Evolutionary conservation across 2,329 filamentous ascomycete genomes (phyloP), one percentile per base, ranked within the genome.

Genomic region (Talaromyces sp.): DNA sequence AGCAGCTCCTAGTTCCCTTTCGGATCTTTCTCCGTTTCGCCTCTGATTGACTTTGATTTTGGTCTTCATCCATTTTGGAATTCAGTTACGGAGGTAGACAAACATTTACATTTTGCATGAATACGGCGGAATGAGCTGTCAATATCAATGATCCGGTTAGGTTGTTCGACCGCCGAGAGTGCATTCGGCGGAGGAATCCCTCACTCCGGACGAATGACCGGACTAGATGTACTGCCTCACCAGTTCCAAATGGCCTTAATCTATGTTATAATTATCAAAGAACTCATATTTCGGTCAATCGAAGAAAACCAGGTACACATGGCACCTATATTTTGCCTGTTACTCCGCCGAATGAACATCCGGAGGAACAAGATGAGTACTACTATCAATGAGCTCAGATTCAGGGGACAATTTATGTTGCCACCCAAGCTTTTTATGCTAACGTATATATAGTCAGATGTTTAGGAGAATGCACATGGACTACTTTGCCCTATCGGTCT

Each of bases 11-110:
- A 8, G 64, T 68, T 13, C 66, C 65, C 47, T 66, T 67, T 45
- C 67, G 62, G n/a, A 63, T 56, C 56, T 69, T 67, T 58, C 65
- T 65, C 31, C 38, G 38, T n/a, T 59, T 64, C 19, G 22, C 36
- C 13, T 58, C 31, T n/a, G 65, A 38, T 17, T 27, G n/a, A 22
- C 5, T 2, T 17, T 51, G 29, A n/a, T 51, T 13, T 27, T 43
- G 34, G 36, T 27, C n/a, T 17, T 29, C 47, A 29, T 27, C 47
- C 47, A 51, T 51, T 51, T 29, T 45, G 7, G 6, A 43, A n/a
- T 19, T 43, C 5, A 19, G 3, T 19, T 1, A 45, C 40, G 40
- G 40, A 45, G 17, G 17, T 10, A 19, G 40, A 45, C 6, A 45
- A 8, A 45, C 4, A 2, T 10, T 13, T 45, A 19, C 17, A 10